Evolutionary conservation across 352 stramenopile genomes (phyloP).

Genomic region (Pythium oligandrum): DNA sequence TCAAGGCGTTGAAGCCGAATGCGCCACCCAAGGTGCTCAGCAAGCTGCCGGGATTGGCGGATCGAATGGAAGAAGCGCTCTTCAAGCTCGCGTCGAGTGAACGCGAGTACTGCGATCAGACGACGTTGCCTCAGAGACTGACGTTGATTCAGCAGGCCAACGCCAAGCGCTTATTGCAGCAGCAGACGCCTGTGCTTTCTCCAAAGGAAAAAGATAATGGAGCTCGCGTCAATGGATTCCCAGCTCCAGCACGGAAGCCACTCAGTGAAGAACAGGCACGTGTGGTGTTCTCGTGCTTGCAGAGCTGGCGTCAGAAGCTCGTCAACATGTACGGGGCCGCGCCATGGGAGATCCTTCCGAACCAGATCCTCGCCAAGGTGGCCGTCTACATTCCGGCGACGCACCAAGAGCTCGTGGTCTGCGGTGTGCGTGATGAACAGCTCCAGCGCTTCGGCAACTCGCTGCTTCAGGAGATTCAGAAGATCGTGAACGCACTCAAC

Average conservation of each 20-base stretch:
- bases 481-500: slow-evolving; percentile 23
- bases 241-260: slow-evolving; percentile 14
- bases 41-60: slow-evolving; percentile 94
- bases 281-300: slow-evolving; percentile 62
- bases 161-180: slow-evolving; percentile 55
- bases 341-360: slow-evolving; percentile 72
- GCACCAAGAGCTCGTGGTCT: slow-evolving; percentile 50
- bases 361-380: slow-evolving; percentile 66
- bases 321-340: slow-evolving; percentile 65
- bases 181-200: slow-evolving; percentile 24
- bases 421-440: slow-evolving; percentile 39
- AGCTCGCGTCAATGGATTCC: neutral
- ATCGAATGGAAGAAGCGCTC: slow-evolving; percentile 94
- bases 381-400: slow-evolving; percentile 50
- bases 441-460: slow-evolving; percentile 57
- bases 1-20: slow-evolving; percentile 93
- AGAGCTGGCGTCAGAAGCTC: slow-evolving; percentile 75
- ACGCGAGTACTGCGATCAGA: slow-evolving; percentile 89
- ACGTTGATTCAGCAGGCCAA: slow-evolving; percentile 78
- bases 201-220: slow-evolving; percentile 12
- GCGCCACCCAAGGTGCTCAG: slow-evolving; percentile 93
- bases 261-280: slow-evolving; percentile 56
- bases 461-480: slow-evolving; percentile 49
- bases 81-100: slow-evolving; percentile 77
- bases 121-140: slow-evolving; percentile 92